phyloP scores from a whole-genome alignment of 148 eudicot genomes.

The Spergularia marina region DNA sequence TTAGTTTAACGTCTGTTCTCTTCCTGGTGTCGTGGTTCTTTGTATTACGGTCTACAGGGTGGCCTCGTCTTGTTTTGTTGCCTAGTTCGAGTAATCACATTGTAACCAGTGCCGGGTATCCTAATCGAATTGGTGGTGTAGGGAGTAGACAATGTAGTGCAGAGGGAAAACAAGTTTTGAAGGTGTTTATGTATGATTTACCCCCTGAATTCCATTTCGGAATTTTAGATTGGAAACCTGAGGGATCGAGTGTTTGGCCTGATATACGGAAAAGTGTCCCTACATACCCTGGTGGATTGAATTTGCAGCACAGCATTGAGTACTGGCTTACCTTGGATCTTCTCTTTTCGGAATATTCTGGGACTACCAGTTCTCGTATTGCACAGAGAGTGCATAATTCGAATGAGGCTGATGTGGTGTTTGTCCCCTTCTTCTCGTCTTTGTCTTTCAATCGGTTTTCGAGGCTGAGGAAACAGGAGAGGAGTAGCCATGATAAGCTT shows the following conservation, averaged over 20 bases:
- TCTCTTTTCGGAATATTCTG: constrained; percentile 59
- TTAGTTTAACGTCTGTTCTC: constrained; percentile 47
- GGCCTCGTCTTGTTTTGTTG: constrained; percentile 33
- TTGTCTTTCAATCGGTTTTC: constrained; percentile 71
- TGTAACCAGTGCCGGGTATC: constrained; percentile 14
- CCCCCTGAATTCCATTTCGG: constrained; percentile 90
- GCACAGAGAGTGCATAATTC: constrained; percentile 76
- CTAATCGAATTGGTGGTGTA: constrained; percentile 7
- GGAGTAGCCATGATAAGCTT: constrained; percentile 42
- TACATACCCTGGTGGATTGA: constrained; percentile 82
- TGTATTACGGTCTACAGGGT: constrained; percentile 54
- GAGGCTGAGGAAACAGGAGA: constrained; percentile 46
- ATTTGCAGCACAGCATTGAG: constrained; percentile 93
- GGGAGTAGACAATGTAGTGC: constrained; percentile 4
- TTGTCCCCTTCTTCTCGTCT: constrained; percentile 94
- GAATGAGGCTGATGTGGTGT: constrained; percentile 84
- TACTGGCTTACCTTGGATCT: constrained; percentile 98
- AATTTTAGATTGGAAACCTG: constrained; percentile 62
- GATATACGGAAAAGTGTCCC: constrained; percentile 65
- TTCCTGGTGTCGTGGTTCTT: constrained; percentile 70
- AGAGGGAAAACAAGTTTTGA: constrained; percentile 34
- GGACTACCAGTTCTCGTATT: constrained; percentile 36
- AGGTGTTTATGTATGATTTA: constrained; percentile 92
- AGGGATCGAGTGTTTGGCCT: constrained; percentile 69
- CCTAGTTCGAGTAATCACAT: constrained; percentile 34